Base-by-base conservation (phyloP, 2,329 filamentous ascomycete genomes). In the Fusarium nurragi region DNA sequence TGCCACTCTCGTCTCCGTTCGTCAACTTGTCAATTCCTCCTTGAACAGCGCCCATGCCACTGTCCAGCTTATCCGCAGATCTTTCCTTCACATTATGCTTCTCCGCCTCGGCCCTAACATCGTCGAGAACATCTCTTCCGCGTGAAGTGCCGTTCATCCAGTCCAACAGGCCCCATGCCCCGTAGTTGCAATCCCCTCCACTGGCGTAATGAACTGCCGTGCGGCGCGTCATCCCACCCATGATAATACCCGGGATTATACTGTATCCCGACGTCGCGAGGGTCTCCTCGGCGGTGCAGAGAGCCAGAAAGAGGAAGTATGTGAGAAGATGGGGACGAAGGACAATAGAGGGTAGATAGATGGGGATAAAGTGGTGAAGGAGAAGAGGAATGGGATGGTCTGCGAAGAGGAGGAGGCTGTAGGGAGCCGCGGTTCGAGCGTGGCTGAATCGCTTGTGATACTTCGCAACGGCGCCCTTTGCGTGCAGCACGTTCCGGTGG, bases 321-420 rank as follows among this genome's bases (percentile, higher is more conserved):
- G 88, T 91, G n/a, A 93, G 80, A 5, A 92, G 81, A 74, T 93
- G 90, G 32, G 89, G 87, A 10, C 88, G 87, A 37, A 92, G 80
- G n/a, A 84, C 65, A 19, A 88, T 77, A 2, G 89, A 84, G 1
- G 90, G 88, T 0, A 91, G 75, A 72, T 90, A 90, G 8, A 87
- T 76, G 1, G 90, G 90, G 2, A 90, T 56, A 72, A 90, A 87
- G 44, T 85, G 85, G 60, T 85, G 81, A 2, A 92, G 75, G 8
- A 92, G 77, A 44, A 90, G 84, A 2, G 87, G 83, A 0, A 87
- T 64, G 0, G 90, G 90, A 71, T 93, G 89, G 74, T 93, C 89
- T 57, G 90, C 86, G 60, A 87, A 85, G 10, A 89, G 81, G 39
- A 84, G 80, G 22, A 92, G 81, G 23, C 88, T 84, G 75, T 86